phyloP scores from a whole-genome alignment of 768 basidiomycete genomes.

The Xerocomellus amylosporus region DNA sequence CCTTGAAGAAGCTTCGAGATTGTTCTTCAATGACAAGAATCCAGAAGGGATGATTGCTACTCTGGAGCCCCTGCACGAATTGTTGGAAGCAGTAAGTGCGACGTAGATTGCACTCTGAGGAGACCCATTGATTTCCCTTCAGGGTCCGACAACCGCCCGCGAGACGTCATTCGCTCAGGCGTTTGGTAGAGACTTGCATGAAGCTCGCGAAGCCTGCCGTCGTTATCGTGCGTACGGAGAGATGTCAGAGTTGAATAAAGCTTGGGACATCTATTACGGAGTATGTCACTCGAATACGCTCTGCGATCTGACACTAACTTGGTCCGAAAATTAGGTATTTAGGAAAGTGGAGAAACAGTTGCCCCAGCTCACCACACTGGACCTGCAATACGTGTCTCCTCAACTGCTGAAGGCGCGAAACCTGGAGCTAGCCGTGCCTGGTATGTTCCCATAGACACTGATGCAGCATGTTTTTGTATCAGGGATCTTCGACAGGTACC shows the following conservation, averaged over 20 bases:
- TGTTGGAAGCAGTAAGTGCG: conserved; percentile 75
- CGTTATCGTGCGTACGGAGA: conserved; percentile 87
- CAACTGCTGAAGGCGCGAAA: conserved; percentile 83
- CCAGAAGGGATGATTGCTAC: conserved; percentile 95
- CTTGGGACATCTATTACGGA: conserved; percentile 98
- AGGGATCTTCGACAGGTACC: conserved; percentile 53
- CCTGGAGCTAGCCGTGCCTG: conserved; percentile 94
- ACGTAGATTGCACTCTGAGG: background rate
- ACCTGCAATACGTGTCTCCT: conserved; percentile 97
- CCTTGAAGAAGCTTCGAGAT: conserved; percentile 92
- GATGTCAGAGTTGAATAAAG: conserved; percentile 86
- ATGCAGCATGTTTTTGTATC: background rate
- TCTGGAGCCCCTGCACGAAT: conserved; percentile 88
- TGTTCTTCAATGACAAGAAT: conserved; percentile 97
- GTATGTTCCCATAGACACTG: conserved; percentile 36
- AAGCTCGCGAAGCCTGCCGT: conserved; percentile 88
- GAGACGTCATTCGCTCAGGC: conserved; percentile 95
- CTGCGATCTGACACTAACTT: background rate
- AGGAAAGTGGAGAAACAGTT: conserved; percentile 94
- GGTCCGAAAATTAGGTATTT: conserved; percentile 63
- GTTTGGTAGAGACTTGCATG: conserved; percentile 87
- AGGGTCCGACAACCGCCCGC: conserved; percentile 92
- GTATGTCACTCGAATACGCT: conserved; percentile 42
- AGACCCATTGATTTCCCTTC: conserved; percentile 5
- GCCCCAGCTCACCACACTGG: conserved; percentile 82